Evolutionary conservation across 1,284 basidiomycete genomes (phyloP), one percentile per base, ranked within the genome.

Genomic region (Ustilago curta): DNA sequence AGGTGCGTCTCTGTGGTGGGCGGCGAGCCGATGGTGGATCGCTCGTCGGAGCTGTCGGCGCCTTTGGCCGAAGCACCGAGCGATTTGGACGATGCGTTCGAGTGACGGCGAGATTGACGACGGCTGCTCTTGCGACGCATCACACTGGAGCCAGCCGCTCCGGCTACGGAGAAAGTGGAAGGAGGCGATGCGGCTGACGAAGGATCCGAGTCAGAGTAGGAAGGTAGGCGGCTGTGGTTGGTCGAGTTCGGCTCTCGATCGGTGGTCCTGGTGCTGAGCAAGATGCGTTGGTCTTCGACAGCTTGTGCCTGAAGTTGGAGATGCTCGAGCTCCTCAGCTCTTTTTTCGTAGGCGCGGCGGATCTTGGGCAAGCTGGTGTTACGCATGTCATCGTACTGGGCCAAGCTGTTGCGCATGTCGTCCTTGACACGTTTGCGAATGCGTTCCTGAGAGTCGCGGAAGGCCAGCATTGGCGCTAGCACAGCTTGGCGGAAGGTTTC

Each of bases 391-490:
- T 80, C 77, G 48, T 83, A 83, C 40, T 78, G 71, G 2, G 69
- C 57, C 11, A 82, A 49, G 45, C 79, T 79, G 16, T 48, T 69
- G 60, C 73, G 75, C 4, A 78, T 54, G 31, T 82, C 79, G 29
- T 81, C 80, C 64, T 83, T 83, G 65, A 82, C 75, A 12, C 79
- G 75, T 27, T 79, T 77, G 25, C 80, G 72, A 42, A 83, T 81
- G 9, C 81, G 78, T 51, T 83, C 80, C 40, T 83, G 78, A 21
- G 76, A 69, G 47, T 83, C 79, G n/a, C 79, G 73, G 49, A 82
- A 83, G 43, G 78, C 73, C 16, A 76, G 39, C 27, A 84, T 53
- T 7, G 82, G 82, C 23, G 51, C 60, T n/a, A 83, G 72, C 12
- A 81, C 77, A 11, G 39, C 42, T 29, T 77, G 65, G 14, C 72